Base-by-base conservation (phyloP, 805 yeast genomes). In the Myxozyma sirexii region DNA sequence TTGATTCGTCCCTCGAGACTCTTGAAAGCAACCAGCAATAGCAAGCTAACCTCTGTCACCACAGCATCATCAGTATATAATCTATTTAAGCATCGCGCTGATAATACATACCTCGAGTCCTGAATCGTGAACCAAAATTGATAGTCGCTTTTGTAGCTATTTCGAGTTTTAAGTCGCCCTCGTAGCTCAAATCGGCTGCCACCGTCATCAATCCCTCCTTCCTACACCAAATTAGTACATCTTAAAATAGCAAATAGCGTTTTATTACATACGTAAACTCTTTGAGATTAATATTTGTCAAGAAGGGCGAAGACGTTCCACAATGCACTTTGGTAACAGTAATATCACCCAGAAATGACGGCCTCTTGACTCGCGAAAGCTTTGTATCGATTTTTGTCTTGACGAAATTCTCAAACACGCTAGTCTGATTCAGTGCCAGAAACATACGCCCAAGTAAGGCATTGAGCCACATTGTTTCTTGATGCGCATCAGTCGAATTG, bases 401-500 rank as follows among this genome's bases (percentile, higher is more conserved):
- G 45, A 92, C 77, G 51, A 78, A 80, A 50, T 79, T 76, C 52
- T 85, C 85, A 67, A 91, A 79, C 13, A 79, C 77, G 12, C 83
- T 84, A 0, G 98, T 91, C 50, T 84, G 80, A 67, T 91, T 90
- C 4, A 89, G 74, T 0, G 90, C 82, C 41, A 94, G 75, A 69
- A 92, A 94, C 12, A 93, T 65, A 58, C 99, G 78, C 0, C 98
- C 98, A 13, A 88, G 66, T 1, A 92, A 62, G 0, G 97, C 97
- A 73, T 94, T 94, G 23, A 94, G 72, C 99, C 98, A 94, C 69
- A 88, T 84, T 0, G 96, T 84, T 23, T 89, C 87, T 29, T 87
- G 73, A 68, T 90, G 94, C 1, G 90, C 90, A 67, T 89, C 96
- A 0, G 92, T 83, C 1, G 96, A 85, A 70, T 92, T 88, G 41